Percentiles rank a stretch among this genome's conserved stretches.
phyloP scores from a whole-genome alignment of 768 basidiomycete species.

The Omphalotus guepiniiformis region DNA sequence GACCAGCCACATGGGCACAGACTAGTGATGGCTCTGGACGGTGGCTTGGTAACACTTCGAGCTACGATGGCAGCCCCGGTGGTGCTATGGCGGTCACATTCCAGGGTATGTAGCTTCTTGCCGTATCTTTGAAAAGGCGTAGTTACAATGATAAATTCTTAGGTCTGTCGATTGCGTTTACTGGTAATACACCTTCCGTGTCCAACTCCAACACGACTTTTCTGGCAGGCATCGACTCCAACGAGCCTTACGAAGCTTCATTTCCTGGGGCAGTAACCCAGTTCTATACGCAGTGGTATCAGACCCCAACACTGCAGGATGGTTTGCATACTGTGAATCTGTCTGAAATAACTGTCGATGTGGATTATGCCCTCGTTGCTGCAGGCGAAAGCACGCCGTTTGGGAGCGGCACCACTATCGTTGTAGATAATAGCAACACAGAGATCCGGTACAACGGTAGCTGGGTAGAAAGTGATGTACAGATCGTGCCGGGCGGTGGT shows the following conservation, averaged over 20 bases:
- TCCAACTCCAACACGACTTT: background rate
- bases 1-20: background rate
- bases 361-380: constrained; percentile 7
- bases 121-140: background rate
- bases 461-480: background rate
- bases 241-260: background rate
- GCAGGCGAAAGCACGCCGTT: constrained; percentile 4
- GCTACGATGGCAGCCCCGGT: background rate
- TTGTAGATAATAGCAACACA: constrained; percentile 3
- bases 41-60: background rate
- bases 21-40: background rate
- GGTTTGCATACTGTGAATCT: constrained; percentile 3
- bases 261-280: constrained; percentile 1
- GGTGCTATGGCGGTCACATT: background rate
- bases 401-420: background rate
- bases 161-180: background rate
- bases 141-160: background rate
- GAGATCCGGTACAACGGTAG: constrained; percentile 1
- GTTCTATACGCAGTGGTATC: constrained; percentile 4
- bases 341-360: background rate
- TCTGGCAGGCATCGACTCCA: constrained; percentile 1
- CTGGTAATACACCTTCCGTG: background rate
- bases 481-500: background rate
- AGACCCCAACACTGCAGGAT: background rate
- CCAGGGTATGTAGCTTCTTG: background rate